Evolutionary conservation across 257 asterid genomes (phyloP).

Genomic region (Capsicum pubescens): DNA sequence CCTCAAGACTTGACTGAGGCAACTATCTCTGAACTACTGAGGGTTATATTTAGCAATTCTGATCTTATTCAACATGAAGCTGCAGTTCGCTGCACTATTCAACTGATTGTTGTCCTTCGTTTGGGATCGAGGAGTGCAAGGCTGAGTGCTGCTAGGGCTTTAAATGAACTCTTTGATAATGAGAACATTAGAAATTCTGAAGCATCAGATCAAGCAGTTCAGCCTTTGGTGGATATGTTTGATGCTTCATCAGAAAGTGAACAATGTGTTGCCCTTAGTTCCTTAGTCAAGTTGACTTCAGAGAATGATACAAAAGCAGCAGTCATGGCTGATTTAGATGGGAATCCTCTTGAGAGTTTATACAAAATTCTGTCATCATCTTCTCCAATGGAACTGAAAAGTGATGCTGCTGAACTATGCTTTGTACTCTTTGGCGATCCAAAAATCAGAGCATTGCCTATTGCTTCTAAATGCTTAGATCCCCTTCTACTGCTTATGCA

Average conservation of each 20-base stretch:
- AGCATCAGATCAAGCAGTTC: slow-evolving; percentile 71
- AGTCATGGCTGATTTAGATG: slow-evolving; percentile 69
- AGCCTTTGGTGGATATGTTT: slow-evolving; percentile 82
- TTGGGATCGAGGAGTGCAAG: slow-evolving; percentile 87
- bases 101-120: slow-evolving; percentile 82
- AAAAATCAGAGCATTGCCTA: slow-evolving; percentile 53
- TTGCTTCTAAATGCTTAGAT: slow-evolving; percentile 65
- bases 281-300: slow-evolving; percentile 72
- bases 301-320: slow-evolving; percentile 55
- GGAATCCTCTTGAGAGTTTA: slow-evolving; percentile 63
- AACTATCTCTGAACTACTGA: slow-evolving; percentile 71
- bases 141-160: slow-evolving; percentile 76
- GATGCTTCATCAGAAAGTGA: slow-evolving; percentile 62
- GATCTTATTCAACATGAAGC: slow-evolving; percentile 66
- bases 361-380: slow-evolving; percentile 59
- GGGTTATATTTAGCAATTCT: slow-evolving; percentile 67
- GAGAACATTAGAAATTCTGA: slow-evolving; percentile 69
- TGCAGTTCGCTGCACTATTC: slow-evolving; percentile 67
- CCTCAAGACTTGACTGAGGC: slow-evolving; percentile 82
- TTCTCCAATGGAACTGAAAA: slow-evolving; percentile 60
- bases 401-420: slow-evolving; percentile 79
- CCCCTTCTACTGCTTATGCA: slow-evolving; percentile 71
- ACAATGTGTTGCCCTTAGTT: slow-evolving; percentile 69
- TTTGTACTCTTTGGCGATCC: slow-evolving; percentile 62
- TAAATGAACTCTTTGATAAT: slow-evolving; percentile 69